Conservation (phyloP, 164 flowering plant genomes). For the Berberis thunbergii region DNA sequence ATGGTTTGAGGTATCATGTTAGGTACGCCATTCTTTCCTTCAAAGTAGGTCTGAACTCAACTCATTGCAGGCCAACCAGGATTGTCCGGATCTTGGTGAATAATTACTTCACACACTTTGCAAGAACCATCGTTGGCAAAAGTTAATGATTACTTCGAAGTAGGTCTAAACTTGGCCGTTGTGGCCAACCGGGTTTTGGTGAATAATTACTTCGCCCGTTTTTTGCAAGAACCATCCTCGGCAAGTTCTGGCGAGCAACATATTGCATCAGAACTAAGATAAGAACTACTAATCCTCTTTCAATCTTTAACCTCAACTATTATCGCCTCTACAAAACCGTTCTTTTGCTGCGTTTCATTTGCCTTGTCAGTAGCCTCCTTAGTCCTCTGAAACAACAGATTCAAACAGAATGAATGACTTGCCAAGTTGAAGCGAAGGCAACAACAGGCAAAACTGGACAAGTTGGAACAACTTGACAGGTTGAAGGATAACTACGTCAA, state of each 20-base stretch:
- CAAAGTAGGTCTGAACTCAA: constrained; percentile 47
- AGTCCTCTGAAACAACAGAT: constrained; percentile 48
- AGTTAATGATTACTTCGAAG: constrained; percentile 31
- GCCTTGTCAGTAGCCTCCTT: constrained; percentile 40
- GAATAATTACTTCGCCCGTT: constrained; percentile 66
- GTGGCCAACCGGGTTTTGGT: constrained; percentile 31
- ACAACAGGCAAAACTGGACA: too few relatives aligned
- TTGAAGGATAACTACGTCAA: too few relatives aligned
- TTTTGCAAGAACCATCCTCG: constrained; percentile 33
- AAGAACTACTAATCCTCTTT: constrained; percentile 60
- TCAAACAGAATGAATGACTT: constrained; percentile 81
- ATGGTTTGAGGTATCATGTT: constrained; percentile 31
- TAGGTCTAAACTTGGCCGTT: constrained; percentile 47
- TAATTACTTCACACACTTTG: constrained; percentile 64
- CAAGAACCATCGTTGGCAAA: constrained; percentile 46
- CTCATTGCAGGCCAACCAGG: constrained; percentile 55
- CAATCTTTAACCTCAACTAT: constrained; percentile 70
- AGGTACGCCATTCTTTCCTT: constrained; percentile 35
- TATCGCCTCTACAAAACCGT: constrained; percentile 73
- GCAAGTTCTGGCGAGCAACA: constrained; percentile 59
- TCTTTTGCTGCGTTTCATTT: constrained; percentile 36
- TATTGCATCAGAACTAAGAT: constrained; percentile 29
- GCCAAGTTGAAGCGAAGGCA: constrained; percentile 17
- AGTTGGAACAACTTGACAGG: too few relatives aligned
- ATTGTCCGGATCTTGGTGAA: constrained; percentile 36